phyloP scores from a whole-genome alignment of 371 early-diverging fungal genomes.

The Mortierella sp. region DNA sequence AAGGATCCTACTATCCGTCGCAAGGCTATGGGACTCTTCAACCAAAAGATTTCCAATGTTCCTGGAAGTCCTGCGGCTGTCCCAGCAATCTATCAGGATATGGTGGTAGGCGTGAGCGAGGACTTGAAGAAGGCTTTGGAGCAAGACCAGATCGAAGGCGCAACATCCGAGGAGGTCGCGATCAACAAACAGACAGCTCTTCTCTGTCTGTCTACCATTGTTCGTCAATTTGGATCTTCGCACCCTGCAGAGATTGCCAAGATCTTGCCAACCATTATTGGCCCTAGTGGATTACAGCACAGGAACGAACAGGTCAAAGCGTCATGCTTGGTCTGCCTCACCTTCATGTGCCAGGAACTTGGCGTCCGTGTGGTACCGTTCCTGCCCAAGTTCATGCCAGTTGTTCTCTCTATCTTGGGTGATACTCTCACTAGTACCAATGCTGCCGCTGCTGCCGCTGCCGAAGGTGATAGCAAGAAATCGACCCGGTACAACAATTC shows the following conservation, averaged over 20 bases:
- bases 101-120: constrained; percentile 49
- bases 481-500: constrained; percentile 49
- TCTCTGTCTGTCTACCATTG: constrained; percentile 81
- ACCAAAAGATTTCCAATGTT: constrained; percentile 69
- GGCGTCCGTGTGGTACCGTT: constrained; percentile 87
- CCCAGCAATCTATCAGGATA: constrained; percentile 28
- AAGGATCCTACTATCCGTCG: constrained; percentile 76
- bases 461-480: constrained; percentile 33
- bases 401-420: constrained; percentile 55
- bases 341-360: constrained; percentile 78
- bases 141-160: constrained; percentile 59
- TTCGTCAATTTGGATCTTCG: constrained; percentile 69
- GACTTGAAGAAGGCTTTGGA: constrained; percentile 46
- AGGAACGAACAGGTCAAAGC: constrained; percentile 71
- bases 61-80: constrained; percentile 53
- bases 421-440: constrained; percentile 34
- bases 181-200: constrained; percentile 86
- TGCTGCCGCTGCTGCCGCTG: constrained; percentile 27
- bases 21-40: constrained; percentile 84
- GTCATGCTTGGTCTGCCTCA: constrained; percentile 78
- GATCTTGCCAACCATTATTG: constrained; percentile 69
- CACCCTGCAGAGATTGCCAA: constrained; percentile 72
- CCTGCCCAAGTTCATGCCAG: constrained; percentile 88
- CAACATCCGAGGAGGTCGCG: constrained; percentile 59
- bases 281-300: constrained; percentile 62